phyloP scores from a whole-genome alignment of 1,284 basidiomycete species.

The Cystobasidium sp. region DNA sequence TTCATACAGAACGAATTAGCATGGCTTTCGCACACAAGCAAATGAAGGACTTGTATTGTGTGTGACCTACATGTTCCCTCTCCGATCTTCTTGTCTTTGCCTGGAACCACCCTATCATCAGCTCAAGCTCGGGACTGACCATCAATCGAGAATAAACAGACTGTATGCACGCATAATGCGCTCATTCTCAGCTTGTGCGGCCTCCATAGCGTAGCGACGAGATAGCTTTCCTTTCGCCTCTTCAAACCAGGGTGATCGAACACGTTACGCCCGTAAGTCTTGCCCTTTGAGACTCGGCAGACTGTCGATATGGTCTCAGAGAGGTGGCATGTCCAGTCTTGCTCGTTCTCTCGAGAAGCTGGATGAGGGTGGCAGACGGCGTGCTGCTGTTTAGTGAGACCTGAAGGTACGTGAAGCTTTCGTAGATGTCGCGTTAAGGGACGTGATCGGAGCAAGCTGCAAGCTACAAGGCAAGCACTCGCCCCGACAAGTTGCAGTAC shows the following conservation, averaged over 20 bases:
- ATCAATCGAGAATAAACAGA: not conserved
- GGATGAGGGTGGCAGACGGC: too few relatives aligned
- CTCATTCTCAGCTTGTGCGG: constrained; percentile 50
- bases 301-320: too few relatives aligned
- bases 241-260: not conserved
- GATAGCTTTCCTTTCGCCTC: too few relatives aligned
- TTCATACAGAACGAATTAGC: constrained; percentile 16
- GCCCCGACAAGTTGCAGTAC: too few relatives aligned
- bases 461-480: too few relatives aligned
- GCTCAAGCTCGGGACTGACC: too few relatives aligned
- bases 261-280: not conserved
- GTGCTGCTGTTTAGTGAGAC: too few relatives aligned
- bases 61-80: constrained; percentile 39
- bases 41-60: not conserved
- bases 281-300: not conserved
- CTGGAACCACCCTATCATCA: not conserved
- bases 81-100: constrained; percentile 52
- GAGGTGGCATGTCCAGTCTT: too few relatives aligned
- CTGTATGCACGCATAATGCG: constrained; percentile 48
- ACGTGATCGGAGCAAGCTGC: too few relatives aligned
- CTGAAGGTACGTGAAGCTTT: too few relatives aligned
- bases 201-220: constrained; percentile 45
- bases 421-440: too few relatives aligned
- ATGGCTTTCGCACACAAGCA: not conserved
- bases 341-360: too few relatives aligned